phyloP scores from a whole-genome alignment of 1,139 yeast species.

The Candida gigantensis region DNA sequence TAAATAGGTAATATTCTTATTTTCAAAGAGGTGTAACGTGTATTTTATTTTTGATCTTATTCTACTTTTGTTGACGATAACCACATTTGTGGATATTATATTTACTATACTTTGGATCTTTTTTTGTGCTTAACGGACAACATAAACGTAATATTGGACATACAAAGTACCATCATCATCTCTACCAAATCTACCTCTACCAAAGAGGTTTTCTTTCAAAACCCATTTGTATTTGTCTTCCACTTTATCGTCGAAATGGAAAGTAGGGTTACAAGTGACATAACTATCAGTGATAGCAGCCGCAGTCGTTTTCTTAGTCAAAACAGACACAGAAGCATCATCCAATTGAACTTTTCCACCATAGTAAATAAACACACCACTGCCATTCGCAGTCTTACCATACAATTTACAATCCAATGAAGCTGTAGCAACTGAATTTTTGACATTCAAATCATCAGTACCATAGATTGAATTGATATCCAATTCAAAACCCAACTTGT shows the following conservation, averaged over 20 bases:
- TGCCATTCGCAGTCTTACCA: conserved; percentile 40
- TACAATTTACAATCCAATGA: conserved; percentile 52
- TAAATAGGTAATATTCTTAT: conserved; percentile 4
- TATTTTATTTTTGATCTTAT: neutral
- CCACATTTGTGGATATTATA: too few species aligned
- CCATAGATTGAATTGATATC: conserved; percentile 35
- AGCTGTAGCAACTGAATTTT: conserved; percentile 28
- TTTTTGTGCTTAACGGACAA: conserved; percentile 17
- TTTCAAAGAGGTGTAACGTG: neutral
- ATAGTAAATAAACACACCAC: conserved; percentile 44
- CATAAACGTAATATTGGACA: conserved; percentile 55
- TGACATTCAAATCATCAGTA: conserved; percentile 47
- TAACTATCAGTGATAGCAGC: conserved; percentile 47
- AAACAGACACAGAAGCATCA: conserved; percentile 35
- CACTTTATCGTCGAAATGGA: conserved; percentile 38
- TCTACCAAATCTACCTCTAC: conserved; percentile 56
- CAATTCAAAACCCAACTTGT: conserved; percentile 31
- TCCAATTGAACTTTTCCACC: conserved; percentile 45
- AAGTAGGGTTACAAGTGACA: conserved; percentile 47
- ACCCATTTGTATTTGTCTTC: conserved; percentile 52
- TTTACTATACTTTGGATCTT: neutral
- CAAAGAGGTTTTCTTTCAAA: conserved; percentile 42
- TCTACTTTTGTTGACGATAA: neutral
- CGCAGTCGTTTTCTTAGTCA: conserved; percentile 25
- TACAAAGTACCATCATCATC: conserved; percentile 39